Evolutionary conservation across 768 basidiomycete genomes (phyloP), one percentile per base, ranked within the genome.

Genomic region (Auricularia cornea): DNA sequence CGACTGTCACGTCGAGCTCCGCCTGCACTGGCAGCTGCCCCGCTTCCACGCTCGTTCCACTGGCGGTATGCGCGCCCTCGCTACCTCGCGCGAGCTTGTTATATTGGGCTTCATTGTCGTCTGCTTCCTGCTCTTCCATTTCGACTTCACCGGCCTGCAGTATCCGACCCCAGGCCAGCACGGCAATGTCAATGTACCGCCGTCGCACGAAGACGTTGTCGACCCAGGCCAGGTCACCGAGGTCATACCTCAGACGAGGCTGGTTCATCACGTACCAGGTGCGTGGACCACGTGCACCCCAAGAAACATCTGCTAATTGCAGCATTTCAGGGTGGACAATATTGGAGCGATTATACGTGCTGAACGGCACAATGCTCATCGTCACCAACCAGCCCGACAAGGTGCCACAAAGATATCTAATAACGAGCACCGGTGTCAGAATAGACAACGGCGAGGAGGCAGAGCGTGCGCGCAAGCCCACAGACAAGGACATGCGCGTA

Each of bases 211-310:
- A 18, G n/a, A n/a, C n/a, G n/a, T n/a, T n/a, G n/a, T n/a, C n/a
- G n/a, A n/a, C 10, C 35, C 35, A 10, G 35, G 35, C 35, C 35
- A 38, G 35, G 10, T 14, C 35, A 38, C 10, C 35, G 44, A 48
- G 44, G 12, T 23, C 54, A 74, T 87, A 4, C 86, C 86, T 1
- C 70, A 79, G 52, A 92, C 94, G 4, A 80, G 81, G 59, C 77
- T 94, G 2, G 74, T 93, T 2, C 81, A 86, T 5, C 92, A 95
- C 75, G 87, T 81, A 6, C 87, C 89, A 72, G 91, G 91, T 88
- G 64, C 65, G 77, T 72, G 54, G 41, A 30, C 51, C 56, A 23
- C 33, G 35, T 38, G 8, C 10, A 14, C 32, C 23, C 62, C 30
- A 28, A 31, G 31, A 30, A 12, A 29, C 56, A n/a, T 59, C 29